Evolutionary conservation across 108 stramenopile species (phyloP), one percentile per base, ranked within the genome.

Genomic region (Skeletonema potamos): DNA sequence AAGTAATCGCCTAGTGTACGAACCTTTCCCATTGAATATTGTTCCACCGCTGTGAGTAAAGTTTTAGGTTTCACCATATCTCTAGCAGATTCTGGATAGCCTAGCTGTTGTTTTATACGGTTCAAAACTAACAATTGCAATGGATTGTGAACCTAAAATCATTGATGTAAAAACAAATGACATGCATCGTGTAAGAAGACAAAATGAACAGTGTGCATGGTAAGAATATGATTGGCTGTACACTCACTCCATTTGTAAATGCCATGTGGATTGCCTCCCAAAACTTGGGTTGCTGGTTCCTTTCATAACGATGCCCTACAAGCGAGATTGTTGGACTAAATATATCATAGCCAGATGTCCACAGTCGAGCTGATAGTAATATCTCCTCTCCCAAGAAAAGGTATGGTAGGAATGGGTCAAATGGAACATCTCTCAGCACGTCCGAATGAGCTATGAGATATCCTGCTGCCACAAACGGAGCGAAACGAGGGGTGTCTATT

Each of bases 301-400:
- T 86, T n/a, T 89, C 86, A 76, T 95, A 95, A 63, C 84, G 87
- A 73, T 99, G 98, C 9, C 93, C 90, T 29, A 97, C 81, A 8
- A 97, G 89, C 54, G 89, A 77, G 58, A 82, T 87, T 1, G 90
- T 90, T 1, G 98, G 98, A 59, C 87, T 86, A 76, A 97, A 99
- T 29, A 99, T 97, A 77, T 98, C 97, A 76, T 97, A 99, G 8
- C 96, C 98, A 41, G 87, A 70, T 8, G 97, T 99, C 95, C 96
- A 97, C 13, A 97, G 73, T 27, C 98, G 88, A 33, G 93, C 84
- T 28, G 81, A 89, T 61, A 97, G 80, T 70, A 93, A 77, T 73
- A 98, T 98, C 71, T 98, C 98, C 72, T 98, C 97, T 27, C 98
- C 97, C 94, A 98, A 97, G 82, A 99, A 99, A 13, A 99, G 90